A percentile compares a stretch with the other conserved stretches of the same genome.
These are phyloP conservation scores for Scalesia atractyloides DNA, from an alignment of 129 eudicot genomes.

Conservation along the genomic window DNA sequence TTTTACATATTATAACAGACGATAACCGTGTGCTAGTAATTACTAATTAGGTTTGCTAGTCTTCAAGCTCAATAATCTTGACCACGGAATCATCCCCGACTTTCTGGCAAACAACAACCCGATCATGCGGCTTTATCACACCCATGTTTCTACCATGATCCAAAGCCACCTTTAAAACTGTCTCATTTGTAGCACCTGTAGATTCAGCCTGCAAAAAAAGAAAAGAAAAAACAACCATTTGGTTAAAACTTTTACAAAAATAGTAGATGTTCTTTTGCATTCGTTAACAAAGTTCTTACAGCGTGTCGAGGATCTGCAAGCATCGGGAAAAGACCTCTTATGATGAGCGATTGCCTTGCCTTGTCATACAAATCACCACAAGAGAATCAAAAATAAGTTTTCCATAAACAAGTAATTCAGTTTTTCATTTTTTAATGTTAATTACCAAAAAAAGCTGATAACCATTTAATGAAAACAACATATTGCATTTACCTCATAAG, in stretches of 20 bases:
- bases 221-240: no score
- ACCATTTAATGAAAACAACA: no score
- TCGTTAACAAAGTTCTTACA: slow-evolving; percentile 41
- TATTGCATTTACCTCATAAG: slow-evolving; percentile 69
- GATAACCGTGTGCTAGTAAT: background rate
- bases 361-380: slow-evolving; percentile 32
- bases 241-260: background rate
- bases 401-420: no score
- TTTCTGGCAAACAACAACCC: slow-evolving; percentile 90
- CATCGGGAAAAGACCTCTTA: slow-evolving; percentile 91
- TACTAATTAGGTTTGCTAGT: no score
- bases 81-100: slow-evolving; percentile 88
- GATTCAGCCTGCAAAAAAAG: slow-evolving; percentile 85
- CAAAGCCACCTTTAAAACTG: slow-evolving; percentile 67
- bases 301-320: slow-evolving; percentile 99
- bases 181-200: slow-evolving; percentile 58
- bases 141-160: slow-evolving; percentile 79
- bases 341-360: slow-evolving; percentile 95
- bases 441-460: no score
- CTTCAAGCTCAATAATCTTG: slow-evolving; percentile 86
- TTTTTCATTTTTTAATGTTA: no score
- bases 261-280: background rate
- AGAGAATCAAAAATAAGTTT: background rate
- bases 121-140: slow-evolving; percentile 71
- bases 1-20: background rate